phyloP scores from a whole-genome alignment of 2,329 filamentous ascomycete genomes.

The Fusarium coffeatum region DNA sequence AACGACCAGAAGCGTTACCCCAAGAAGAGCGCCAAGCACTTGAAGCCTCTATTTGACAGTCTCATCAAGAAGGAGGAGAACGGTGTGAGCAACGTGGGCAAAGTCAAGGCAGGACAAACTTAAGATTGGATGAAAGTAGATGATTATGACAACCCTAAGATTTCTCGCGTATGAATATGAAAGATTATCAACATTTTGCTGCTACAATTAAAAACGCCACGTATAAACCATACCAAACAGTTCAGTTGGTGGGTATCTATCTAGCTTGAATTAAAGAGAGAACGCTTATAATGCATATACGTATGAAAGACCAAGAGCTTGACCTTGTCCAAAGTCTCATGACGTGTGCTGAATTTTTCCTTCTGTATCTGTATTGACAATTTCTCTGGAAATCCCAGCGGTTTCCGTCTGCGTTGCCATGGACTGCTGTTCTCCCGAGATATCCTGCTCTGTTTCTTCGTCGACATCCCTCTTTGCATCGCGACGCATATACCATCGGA shows the following conservation, averaged over 20 bases:
- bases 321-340: background rate
- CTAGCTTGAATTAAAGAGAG: background rate
- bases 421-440: constrained; percentile 1
- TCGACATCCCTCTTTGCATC: constrained; percentile 43
- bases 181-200: background rate
- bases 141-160: constrained; percentile 8
- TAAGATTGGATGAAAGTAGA: constrained; percentile 5
- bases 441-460: constrained; percentile 26
- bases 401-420: constrained; percentile 3
- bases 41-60: constrained; percentile 77
- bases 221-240: background rate
- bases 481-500: constrained; percentile 57
- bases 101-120: constrained; percentile 31
- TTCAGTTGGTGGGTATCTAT: background rate
- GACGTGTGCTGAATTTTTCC: constrained; percentile 1
- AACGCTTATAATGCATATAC: background rate
- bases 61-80: constrained; percentile 71
- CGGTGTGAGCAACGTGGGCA: constrained; percentile 10
- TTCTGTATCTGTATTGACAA: background rate
- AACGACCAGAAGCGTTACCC: constrained; percentile 82
- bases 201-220: background rate
- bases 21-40: constrained; percentile 83
- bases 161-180: constrained; percentile 10
- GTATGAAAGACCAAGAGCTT: background rate
- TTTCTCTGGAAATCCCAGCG: background rate